phyloP scores from a whole-genome alignment of 192 early-diverging fungal genomes.

The Fimicolochytrium jonesii region DNA sequence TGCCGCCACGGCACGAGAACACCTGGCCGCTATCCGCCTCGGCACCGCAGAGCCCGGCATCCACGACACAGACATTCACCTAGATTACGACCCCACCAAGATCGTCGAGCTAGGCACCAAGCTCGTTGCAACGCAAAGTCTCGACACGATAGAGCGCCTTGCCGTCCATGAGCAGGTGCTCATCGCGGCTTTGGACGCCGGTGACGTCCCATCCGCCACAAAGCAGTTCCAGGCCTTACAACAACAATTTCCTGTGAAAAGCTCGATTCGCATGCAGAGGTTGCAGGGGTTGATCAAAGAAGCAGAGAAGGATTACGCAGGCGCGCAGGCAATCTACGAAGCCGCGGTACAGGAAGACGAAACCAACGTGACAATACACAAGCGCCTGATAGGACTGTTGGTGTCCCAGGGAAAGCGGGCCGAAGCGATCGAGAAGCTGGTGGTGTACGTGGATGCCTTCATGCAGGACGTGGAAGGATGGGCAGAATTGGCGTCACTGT shows the following conservation, averaged over 20 bases:
- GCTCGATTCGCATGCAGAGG: constrained; percentile 35
- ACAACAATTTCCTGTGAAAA: constrained; percentile 49
- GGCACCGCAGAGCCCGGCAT: constrained; percentile 2
- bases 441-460: constrained; percentile 77
- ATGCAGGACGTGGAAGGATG: constrained; percentile 87
- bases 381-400: constrained; percentile 74
- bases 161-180: constrained; percentile 78
- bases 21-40: constrained; percentile 8
- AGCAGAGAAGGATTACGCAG: constrained; percentile 62
- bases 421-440: constrained; percentile 71
- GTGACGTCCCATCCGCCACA: constrained; percentile 61
- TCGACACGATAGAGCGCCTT: constrained; percentile 24
- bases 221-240: constrained; percentile 58
- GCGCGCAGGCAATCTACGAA: constrained; percentile 69
- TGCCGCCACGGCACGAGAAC: neutral
- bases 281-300: constrained; percentile 79
- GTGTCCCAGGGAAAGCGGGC: constrained; percentile 58
- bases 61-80: neutral
- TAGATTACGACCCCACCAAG: constrained; percentile 17
- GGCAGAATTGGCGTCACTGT: constrained; percentile 74
- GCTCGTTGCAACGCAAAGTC: constrained; percentile 11
- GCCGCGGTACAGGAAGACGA: constrained; percentile 72
- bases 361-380: constrained; percentile 62
- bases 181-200: constrained; percentile 74
- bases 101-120: constrained; percentile 15